Evolutionary conservation across 2,329 filamentous ascomycete genomes (phyloP).

Genomic region (Phialemoniopsis sp.): DNA sequence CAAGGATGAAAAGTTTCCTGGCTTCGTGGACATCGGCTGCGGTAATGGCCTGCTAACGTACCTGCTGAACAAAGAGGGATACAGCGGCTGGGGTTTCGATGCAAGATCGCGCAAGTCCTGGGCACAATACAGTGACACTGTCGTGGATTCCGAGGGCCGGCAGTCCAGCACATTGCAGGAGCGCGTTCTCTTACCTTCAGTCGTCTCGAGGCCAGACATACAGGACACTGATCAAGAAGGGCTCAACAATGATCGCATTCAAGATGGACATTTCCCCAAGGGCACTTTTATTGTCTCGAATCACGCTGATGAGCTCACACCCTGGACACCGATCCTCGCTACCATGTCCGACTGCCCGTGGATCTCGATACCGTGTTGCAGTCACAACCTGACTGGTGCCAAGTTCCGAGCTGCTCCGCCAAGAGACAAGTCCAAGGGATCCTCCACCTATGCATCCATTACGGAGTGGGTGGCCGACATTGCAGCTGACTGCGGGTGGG

Average conservation of each 20-base stretch:
- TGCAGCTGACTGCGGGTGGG: constrained; percentile 68
- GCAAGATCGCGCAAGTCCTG: constrained; percentile 83
- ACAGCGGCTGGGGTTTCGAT: constrained; percentile 85
- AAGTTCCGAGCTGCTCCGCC: constrained; percentile 64
- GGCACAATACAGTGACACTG: constrained; percentile 56
- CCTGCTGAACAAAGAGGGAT: constrained; percentile 77
- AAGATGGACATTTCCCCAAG: constrained; percentile 63
- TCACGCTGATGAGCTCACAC: constrained; percentile 92
- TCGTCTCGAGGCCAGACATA: constrained; percentile 20
- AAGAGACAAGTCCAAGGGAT: constrained; percentile 40
- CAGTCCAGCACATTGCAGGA: constrained; percentile 31
- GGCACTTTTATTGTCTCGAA: constrained; percentile 94
- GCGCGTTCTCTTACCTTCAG: constrained; percentile 43
- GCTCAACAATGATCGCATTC: constrained; percentile 22
- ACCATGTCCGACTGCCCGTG: constrained; percentile 74
- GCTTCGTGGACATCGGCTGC: constrained; percentile 94
- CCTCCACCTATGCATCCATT: constrained; percentile 78
- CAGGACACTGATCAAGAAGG: constrained; percentile 9
- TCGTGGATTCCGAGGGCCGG: constrained; percentile 9
- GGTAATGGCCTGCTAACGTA: constrained; percentile 90
- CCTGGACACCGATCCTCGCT: constrained; percentile 90
- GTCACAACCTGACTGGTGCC: constrained; percentile 75
- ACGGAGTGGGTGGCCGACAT: constrained; percentile 73
- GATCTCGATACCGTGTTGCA: constrained; percentile 93
- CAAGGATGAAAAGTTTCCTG: constrained; percentile 57